Evolutionary conservation across 83 land plant species (phyloP).

Genomic region (Diphasiastrum complanatum): DNA sequence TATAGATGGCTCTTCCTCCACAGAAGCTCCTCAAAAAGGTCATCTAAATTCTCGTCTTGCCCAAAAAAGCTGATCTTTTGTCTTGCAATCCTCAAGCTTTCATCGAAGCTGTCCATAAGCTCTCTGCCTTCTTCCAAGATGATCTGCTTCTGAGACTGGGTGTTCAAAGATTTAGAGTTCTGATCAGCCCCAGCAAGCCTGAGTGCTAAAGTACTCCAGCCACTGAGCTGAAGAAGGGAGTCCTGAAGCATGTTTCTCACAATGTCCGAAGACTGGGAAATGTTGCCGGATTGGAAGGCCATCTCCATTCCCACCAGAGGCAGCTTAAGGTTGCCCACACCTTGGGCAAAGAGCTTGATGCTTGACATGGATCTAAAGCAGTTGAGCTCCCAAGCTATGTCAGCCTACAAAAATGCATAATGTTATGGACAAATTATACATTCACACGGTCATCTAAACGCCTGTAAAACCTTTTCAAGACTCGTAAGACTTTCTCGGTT

Average conservation of each 20-base stretch:
- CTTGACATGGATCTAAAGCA: conserved; percentile 19
- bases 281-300: conserved; percentile 23
- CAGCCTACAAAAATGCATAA: conserved; percentile 41
- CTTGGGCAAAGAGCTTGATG: conserved; percentile 14
- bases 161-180: too few species aligned
- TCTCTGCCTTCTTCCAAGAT: conserved; percentile 13
- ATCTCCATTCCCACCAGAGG: conserved; percentile 53
- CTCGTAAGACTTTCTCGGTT: too few species aligned
- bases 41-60: too few species aligned
- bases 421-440: too few species aligned
- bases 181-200: not conserved
- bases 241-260: conserved; percentile 28
- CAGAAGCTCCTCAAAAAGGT: too few species aligned
- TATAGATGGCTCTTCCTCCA: too few species aligned
- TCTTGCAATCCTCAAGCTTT: not conserved
- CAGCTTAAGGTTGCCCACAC: conserved; percentile 33
- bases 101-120: not conserved
- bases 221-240: conserved; percentile 9
- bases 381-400: conserved; percentile 53
- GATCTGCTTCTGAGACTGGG: not conserved
- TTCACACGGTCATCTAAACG: too few species aligned
- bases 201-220: conserved; percentile 19
- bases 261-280: conserved; percentile 6
- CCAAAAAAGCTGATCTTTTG: conserved; percentile 11
- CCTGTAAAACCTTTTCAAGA: too few species aligned